These are phyloP conservation scores for Brachypodium distachyon DNA, from an alignment of 202 grass and related monocot species.

Conservation along the genomic window DNA sequence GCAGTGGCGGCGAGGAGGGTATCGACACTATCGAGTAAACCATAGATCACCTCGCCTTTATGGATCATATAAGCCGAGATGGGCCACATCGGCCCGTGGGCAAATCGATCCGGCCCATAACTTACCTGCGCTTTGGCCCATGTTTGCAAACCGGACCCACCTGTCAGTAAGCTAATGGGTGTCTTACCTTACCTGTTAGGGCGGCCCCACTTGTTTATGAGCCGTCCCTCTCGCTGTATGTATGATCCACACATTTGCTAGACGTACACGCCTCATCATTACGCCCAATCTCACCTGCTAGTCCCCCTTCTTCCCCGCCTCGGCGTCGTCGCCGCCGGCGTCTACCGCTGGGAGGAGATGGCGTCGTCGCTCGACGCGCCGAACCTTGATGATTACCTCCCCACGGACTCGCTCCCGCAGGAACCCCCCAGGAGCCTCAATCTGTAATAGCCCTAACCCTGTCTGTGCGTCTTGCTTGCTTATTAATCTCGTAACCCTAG, in stretches of 20 bases:
- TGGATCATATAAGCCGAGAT: too few relatives aligned
- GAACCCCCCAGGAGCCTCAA: slow-evolving; percentile 45
- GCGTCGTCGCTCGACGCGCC: slow-evolving; percentile 58
- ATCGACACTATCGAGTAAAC: too few relatives aligned
- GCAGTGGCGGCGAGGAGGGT: background rate
- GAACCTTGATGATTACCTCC: slow-evolving; percentile 90
- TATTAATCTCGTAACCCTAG: background rate
- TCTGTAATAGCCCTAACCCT: slow-evolving; percentile 25
- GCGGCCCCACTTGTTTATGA: slow-evolving; percentile 11
- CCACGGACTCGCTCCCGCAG: slow-evolving; percentile 54
- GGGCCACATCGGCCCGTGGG: background rate
- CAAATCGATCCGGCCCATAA: background rate
- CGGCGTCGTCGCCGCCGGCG: slow-evolving; percentile 14
- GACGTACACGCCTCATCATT: slow-evolving; percentile 17
- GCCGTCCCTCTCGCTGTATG: background rate
- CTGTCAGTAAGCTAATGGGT: background rate
- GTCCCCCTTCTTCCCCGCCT: background rate
- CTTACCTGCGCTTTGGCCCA: background rate
- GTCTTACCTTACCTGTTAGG: background rate
- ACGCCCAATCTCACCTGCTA: slow-evolving; percentile 11
- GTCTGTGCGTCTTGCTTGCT: background rate
- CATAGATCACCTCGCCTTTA: too few relatives aligned
- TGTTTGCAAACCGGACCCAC: background rate
- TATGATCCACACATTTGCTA: background rate
- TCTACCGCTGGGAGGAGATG: slow-evolving; percentile 10